Conservation (phyloP, 768 basidiomycete genomes). For the Coprinopsis sp. region DNA sequence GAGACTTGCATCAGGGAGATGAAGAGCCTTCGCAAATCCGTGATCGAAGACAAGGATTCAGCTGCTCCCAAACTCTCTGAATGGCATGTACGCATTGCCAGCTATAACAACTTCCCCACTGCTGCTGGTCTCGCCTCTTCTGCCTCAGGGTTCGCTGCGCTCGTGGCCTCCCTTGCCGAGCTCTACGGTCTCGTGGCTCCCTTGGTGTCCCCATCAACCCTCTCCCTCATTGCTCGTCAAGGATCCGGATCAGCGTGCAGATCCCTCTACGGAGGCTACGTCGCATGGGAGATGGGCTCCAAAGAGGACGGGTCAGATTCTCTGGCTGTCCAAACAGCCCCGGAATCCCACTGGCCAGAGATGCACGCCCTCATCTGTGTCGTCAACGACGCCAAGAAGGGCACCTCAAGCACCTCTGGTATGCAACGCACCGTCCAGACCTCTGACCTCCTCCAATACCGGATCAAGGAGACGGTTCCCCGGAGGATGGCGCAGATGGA, state of each 20-base stretch:
- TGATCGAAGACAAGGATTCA: slow-evolving; percentile 67
- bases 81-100: slow-evolving; percentile 81
- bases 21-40: slow-evolving; percentile 65
- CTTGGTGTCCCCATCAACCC: slow-evolving; percentile 68
- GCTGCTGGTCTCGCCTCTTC: slow-evolving; percentile 97
- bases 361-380: slow-evolving; percentile 97
- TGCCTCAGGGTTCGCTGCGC: slow-evolving; percentile 94
- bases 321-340: slow-evolving; percentile 81
- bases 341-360: slow-evolving; percentile 86
- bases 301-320: slow-evolving; percentile 74
- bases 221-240: slow-evolving; percentile 93
- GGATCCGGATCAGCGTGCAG: slow-evolving; percentile 98
- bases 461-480: slow-evolving; percentile 84
- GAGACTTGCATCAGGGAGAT: slow-evolving; percentile 85
- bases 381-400: slow-evolving; percentile 94
- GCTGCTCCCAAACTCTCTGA: slow-evolving; percentile 69
- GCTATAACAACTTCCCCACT: slow-evolving; percentile 98
- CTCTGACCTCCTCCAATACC: slow-evolving; percentile 79
- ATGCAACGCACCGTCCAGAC: slow-evolving; percentile 99
- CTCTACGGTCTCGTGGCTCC: slow-evolving; percentile 62
- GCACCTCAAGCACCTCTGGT: slow-evolving; percentile 88
- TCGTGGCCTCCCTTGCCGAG: slow-evolving; percentile 82
- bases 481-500: slow-evolving; percentile 77
- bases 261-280: slow-evolving; percentile 95
- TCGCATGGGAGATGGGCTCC: slow-evolving; percentile 86